These are phyloP conservation scores for Glaciozyma antarctica DNA, from an alignment of 768 basidiomycete genomes.

Conservation along the genomic window DNA sequence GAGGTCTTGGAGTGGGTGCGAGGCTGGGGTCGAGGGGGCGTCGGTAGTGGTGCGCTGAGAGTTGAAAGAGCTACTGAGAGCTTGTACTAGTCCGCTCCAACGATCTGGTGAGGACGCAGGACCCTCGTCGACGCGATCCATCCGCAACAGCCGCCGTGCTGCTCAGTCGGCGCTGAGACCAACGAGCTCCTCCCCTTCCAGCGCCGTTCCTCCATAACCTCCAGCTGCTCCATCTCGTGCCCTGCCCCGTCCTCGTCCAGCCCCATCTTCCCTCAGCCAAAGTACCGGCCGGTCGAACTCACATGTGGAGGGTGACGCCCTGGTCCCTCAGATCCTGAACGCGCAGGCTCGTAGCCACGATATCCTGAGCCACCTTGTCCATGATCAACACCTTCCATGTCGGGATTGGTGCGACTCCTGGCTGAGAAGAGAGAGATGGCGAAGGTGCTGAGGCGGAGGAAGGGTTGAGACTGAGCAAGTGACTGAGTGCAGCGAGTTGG, in stretches of 20 bases:
- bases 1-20: not conserved
- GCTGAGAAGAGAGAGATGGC: not conserved
- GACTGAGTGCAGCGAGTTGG: too few relatives aligned
- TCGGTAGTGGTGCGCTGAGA: not conserved
- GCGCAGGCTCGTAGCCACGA: slow-evolving; percentile 84
- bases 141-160: too few relatives aligned
- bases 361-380: slow-evolving; percentile 91
- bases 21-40: not conserved
- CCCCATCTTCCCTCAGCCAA: not conserved
- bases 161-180: not conserved
- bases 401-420: slow-evolving; percentile 43
- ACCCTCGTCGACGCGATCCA: too few relatives aligned
- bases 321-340: slow-evolving; percentile 95
- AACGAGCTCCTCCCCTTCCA: not conserved
- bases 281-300: slow-evolving; percentile 38
- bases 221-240: too few relatives aligned
- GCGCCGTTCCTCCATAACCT: too few relatives aligned
- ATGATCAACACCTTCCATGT: slow-evolving; percentile 95
- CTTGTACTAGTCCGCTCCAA: too few relatives aligned
- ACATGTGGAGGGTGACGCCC: slow-evolving; percentile 97
- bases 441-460: too few relatives aligned
- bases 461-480: too few relatives aligned
- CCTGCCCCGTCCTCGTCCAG: not conserved
- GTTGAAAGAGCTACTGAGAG: not conserved
- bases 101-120: too few relatives aligned